phyloP scores from a whole-genome alignment of 2,329 filamentous ascomycete genomes.

The Fusarium sp. region DNA sequence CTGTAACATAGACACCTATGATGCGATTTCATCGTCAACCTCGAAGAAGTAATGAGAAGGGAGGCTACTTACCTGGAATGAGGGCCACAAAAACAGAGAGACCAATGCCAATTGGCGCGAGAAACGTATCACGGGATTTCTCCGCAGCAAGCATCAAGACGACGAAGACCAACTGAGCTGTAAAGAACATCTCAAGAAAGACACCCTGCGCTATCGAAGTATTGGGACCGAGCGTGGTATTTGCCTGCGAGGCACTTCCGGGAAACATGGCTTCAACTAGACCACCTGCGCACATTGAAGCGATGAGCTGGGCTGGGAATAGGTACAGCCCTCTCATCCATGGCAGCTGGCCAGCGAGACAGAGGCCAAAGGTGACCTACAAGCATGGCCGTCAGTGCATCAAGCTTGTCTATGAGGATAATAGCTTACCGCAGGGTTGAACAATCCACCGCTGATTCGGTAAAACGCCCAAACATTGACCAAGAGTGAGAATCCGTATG shows the following conservation, averaged over 20 bases:
- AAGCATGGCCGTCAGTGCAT: not conserved
- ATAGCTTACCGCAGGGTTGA: slow-evolving; percentile 51
- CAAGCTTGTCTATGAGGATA: accelerated
- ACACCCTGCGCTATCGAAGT: slow-evolving; percentile 65
- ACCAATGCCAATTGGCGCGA: slow-evolving; percentile 77
- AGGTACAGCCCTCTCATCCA: slow-evolving; percentile 52
- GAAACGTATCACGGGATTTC: slow-evolving; percentile 75
- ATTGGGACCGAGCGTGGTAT: slow-evolving; percentile 60
- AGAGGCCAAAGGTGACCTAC: slow-evolving; percentile 39
- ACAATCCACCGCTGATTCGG: slow-evolving; percentile 61
- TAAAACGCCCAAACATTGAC: slow-evolving; percentile 67
- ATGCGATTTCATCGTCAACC: slow-evolving; percentile 35
- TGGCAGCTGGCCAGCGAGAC: slow-evolving; percentile 31
- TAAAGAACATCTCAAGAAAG: slow-evolving; percentile 74
- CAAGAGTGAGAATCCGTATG: slow-evolving; percentile 52
- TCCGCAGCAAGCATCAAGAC: slow-evolving; percentile 75
- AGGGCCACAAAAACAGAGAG: slow-evolving; percentile 71
- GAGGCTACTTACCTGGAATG: slow-evolving; percentile 42
- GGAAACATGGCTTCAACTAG: slow-evolving; percentile 68
- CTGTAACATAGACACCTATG: slow-evolving; percentile 49
- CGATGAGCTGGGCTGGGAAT: slow-evolving; percentile 66
- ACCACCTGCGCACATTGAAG: slow-evolving; percentile 65
- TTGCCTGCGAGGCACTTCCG: slow-evolving; percentile 62
- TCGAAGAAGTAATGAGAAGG: slow-evolving; percentile 22
- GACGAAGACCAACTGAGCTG: slow-evolving; percentile 68